Base-by-base conservation (phyloP, 139 green algal genomes). In the Mychonastes homosphaera region DNA sequence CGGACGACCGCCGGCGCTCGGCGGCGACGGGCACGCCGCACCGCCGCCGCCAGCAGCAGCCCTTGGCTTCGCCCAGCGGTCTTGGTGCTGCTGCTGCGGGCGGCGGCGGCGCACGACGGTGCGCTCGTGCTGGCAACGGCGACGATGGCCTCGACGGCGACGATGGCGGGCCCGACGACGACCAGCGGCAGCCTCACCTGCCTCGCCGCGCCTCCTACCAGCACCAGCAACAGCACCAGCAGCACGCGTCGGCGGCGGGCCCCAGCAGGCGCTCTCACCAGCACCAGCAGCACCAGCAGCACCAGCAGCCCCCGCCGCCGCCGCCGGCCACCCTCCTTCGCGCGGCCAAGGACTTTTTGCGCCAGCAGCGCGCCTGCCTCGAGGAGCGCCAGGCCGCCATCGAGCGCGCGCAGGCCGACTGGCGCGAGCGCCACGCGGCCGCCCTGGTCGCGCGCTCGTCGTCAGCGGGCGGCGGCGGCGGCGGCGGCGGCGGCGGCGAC, bases 381-480 rank as follows among this genome's bases (percentile, higher is more conserved):
- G 50, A 59, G 23, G 33, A 61, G 39, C 50, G 38, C 29, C 61
- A 67, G 45, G 50, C n/a, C 18, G 34, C 50, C 27, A 46, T 67
- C 8, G 12, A 61, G 8, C 50, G 50, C 7, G 61, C 61, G 16
- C 61, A 67, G 48, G 38, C 50, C 23, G 48, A 67, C 24, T 67
- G 61, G 61, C 56, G 49, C 10, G 35, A 26, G 28, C 47, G 27
- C 26, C 35, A 58, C 3, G 47, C 58, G 9, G 44, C 52, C 1
- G 58, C 58, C 12, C 39, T 56, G 30, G 43, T 33, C 46, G 58
- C 58, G 13, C 59, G 60, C 29, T n/a, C n/a, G n/a, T n/a, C n/a
- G n/a, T n/a, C n/a, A n/a, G n/a, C n/a, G n/a, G n/a, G n/a, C 15
- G n/a, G 35, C 39, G 53, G 13, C 32, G 28, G 50, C 32, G 28